Conservation (phyloP, 176 grass and related monocot genomes). For the Triticum aestivum region IWGSC_CS_RefSeq_v2.1 NC_057797.1:774603382-774603881, state of each 20-base stretch:
- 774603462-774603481: conserved; percentile 90
- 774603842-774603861: neutral
- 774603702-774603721: neutral
- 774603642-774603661: neutral
- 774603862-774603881: neutral
- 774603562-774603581: conserved; percentile 81
- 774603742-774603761: conserved; percentile 92
- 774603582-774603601: conserved; percentile 96
- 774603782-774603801: conserved; percentile 84
- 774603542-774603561: conserved; percentile 89
- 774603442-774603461: conserved; percentile 92
- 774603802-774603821: conserved; percentile 86
- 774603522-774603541: conserved; percentile 82
- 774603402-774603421: conserved; percentile 8
- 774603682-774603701: neutral
- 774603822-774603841: conserved; percentile 88
- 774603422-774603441: neutral
- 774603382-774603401: neutral
- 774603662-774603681: neutral
- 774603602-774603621: conserved; percentile 83
- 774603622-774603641: conserved; percentile 34
- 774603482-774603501: conserved; percentile 61
- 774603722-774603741: conserved; percentile 93
- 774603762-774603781: conserved; percentile 86
- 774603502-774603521: conserved; percentile 80